Evolutionary conservation across 495 filamentous ascomycete genomes (phyloP).

Genomic region (Neurospora sp.): DNA sequence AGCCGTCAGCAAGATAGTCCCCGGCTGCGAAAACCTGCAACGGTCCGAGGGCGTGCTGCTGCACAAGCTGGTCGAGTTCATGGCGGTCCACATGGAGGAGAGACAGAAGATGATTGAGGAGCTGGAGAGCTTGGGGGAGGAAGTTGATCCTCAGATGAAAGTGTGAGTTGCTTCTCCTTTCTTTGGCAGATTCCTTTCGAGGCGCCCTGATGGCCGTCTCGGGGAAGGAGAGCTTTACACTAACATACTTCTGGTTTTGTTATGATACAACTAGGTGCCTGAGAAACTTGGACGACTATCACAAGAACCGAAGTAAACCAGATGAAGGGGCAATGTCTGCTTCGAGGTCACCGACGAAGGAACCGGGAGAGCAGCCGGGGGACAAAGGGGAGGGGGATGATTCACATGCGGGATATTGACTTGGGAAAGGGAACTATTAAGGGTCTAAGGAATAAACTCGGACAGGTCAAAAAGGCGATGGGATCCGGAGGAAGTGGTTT

Average conservation of each 20-base stretch:
- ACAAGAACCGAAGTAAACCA: background rate
- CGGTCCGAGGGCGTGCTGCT: slow-evolving; percentile 80
- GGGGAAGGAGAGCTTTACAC: background rate
- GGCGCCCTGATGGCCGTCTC: background rate
- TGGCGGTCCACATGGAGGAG: slow-evolving; percentile 53
- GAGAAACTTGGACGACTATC: background rate
- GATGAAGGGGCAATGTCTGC: background rate
- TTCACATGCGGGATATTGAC: background rate
- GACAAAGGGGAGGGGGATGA: background rate
- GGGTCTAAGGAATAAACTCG: background rate
- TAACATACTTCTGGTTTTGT: background rate
- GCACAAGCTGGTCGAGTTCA: slow-evolving; percentile 62
- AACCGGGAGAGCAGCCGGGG: background rate
- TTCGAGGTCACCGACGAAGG: background rate
- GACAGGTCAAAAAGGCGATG: background rate
- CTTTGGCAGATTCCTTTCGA: background rate
- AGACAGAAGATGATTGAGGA: slow-evolving; percentile 45
- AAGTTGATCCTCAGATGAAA: slow-evolving; percentile 12
- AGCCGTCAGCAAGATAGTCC: slow-evolving; percentile 69
- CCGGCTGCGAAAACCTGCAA: slow-evolving; percentile 72
- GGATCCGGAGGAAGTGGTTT: background rate
- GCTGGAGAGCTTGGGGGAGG: slow-evolving; percentile 14
- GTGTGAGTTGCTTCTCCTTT: slow-evolving; percentile 5
- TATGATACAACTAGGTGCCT: background rate
- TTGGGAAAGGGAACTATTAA: background rate